Evolutionary conservation across 345 rosid genomes (phyloP), one percentile per base, ranked within the genome.

Genomic region (Nephelium lappaceum): DNA sequence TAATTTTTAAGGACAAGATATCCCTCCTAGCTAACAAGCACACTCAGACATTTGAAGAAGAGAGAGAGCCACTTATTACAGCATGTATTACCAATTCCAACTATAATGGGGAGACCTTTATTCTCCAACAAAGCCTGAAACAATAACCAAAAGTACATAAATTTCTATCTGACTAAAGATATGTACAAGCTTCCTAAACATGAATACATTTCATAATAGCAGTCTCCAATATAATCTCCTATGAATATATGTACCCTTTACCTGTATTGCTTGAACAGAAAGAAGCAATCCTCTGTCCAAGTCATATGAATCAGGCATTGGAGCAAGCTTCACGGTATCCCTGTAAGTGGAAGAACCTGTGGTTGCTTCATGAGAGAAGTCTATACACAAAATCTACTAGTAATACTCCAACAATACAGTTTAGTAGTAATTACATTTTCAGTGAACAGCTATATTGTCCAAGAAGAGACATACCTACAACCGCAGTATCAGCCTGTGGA

Each of bases 251-350:
- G 23, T 38, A 71, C 61, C 78, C 57, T 74, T 83, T 80, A 97
- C 99, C 95, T 97, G 99, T 84, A 97, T 94, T 76, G 94, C 99
- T 83, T 97, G 99, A 86, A 97, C 98, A 77, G 99, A 93, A 84
- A 97, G 98, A 81, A 97, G 98, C 84, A 94, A 85, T 74, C 99
- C 99, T 83, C 99, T 88, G 77, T 97, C 99, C 80, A 97, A 81
- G 83, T 97, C 98, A 84, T 91, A 93, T 81, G 99, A 97, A 86
- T 93, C 99, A 79, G 93, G 97, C 98, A 94, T 88, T 64, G 99
- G 97, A 77, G 89, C 93, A 83, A 97, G 98, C 85, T 89, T 91
- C 84, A 94, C 69, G 21, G 84, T 83, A 80, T 92, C 89, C 99
- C 99, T 97, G 93, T 88, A 93, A 93, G 95, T 87, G 86, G 97